Conservation (phyloP, 179 eudicot species). For the Corrigiola litoralis region DNA sequence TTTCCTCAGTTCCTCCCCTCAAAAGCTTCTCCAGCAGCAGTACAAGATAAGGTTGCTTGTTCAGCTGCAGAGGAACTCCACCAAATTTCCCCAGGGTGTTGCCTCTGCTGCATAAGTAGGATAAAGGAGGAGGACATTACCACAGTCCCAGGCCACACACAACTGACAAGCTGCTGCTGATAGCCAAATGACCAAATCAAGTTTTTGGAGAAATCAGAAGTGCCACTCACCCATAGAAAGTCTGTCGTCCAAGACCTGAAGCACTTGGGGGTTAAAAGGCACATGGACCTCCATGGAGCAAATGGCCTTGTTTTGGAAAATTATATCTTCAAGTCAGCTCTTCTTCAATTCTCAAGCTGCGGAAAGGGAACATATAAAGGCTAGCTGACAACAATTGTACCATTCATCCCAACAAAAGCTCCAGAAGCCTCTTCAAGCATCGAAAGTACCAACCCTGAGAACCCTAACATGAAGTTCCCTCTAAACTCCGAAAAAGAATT, state of each 20-base stretch:
- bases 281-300: constrained; percentile 73
- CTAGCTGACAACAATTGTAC: constrained; percentile 66
- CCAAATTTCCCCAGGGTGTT: constrained; percentile 75
- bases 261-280: constrained; percentile 74
- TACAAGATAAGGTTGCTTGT: constrained; percentile 81
- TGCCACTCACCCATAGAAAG: constrained; percentile 73
- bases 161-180: constrained; percentile 91
- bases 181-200: constrained; percentile 91
- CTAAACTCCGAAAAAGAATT: constrained; percentile 54
- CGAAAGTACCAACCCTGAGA: constrained; percentile 74
- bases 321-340: constrained; percentile 66
- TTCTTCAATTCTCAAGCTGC: constrained; percentile 64
- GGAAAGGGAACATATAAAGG: constrained; percentile 80
- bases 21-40: no score
- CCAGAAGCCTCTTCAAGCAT: constrained; percentile 64
- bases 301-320: constrained; percentile 62
- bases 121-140: constrained; percentile 75
- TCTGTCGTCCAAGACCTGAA: constrained; percentile 71
- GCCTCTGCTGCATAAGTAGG: constrained; percentile 75
- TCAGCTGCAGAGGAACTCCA: constrained; percentile 55
- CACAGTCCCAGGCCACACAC: constrained; percentile 76
- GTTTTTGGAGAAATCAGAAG: constrained; percentile 73
- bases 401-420: constrained; percentile 78
- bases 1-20: no score
- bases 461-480: constrained; percentile 44